These are phyloP conservation scores for Colletotrichum karsti DNA, from an alignment of 2,329 filamentous ascomycete species.

Conservation along the genomic window DNA sequence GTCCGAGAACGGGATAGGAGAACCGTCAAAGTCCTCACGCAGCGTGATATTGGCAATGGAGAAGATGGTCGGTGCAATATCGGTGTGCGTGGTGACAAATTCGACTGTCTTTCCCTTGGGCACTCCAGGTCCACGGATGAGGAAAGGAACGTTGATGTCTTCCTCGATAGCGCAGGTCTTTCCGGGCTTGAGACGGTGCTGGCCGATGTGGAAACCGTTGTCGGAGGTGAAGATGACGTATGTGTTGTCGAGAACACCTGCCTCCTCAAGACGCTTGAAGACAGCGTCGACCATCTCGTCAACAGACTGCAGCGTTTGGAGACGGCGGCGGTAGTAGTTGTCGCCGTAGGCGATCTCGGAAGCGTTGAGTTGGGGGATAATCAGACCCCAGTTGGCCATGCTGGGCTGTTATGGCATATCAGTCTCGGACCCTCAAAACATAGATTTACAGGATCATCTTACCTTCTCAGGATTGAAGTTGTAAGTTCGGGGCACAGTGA, in stretches of 20 bases:
- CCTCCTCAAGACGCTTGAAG: constrained; percentile 48
- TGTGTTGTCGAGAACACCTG: constrained; percentile 69
- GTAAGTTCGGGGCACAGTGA: constrained; percentile 65
- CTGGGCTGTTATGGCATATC: constrained; percentile 36
- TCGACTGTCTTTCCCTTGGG: constrained; percentile 46
- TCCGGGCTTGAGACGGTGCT: constrained; percentile 65
- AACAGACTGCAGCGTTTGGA: constrained; percentile 61
- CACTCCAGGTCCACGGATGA: constrained; percentile 64
- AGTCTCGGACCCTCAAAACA: neutral
- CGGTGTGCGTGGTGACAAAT: constrained; percentile 67
- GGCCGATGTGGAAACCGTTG: constrained; percentile 69
- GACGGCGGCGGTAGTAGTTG: constrained; percentile 58
- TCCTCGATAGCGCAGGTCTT: constrained; percentile 68
- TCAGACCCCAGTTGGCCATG: constrained; percentile 55
- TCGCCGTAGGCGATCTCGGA: constrained; percentile 56
- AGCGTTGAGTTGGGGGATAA: constrained; percentile 49
- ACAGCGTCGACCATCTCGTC: constrained; percentile 63
- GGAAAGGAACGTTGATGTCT: constrained; percentile 66
- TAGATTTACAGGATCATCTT: neutral
- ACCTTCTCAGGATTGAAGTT: constrained; percentile 74
- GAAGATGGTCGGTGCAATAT: constrained; percentile 69
- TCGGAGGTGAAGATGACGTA: constrained; percentile 69
- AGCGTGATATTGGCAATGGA: constrained; percentile 49
- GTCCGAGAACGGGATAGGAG: constrained; percentile 54
- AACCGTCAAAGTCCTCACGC: constrained; percentile 64